Percentiles rank a stretch among this genome's conserved stretches.
Conservation (phyloP, 1,284 basidiomycete genomes). For the Neolentinus lepideus region DNA sequence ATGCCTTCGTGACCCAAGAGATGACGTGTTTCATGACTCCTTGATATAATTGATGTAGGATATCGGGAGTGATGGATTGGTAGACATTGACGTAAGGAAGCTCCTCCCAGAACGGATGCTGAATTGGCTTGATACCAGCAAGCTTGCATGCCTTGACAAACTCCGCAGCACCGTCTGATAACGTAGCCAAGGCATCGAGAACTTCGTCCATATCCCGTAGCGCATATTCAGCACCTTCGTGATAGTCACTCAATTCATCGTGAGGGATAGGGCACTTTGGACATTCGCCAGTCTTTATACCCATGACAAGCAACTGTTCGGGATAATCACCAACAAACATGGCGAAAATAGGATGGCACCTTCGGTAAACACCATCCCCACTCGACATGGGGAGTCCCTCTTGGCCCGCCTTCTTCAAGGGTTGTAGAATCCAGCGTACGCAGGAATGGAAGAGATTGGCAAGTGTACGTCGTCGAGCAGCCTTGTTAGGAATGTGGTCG, state of each 20-base stretch:
- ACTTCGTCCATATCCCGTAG: constrained; percentile 6
- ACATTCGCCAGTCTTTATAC: constrained; percentile 11
- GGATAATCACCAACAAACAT: constrained; percentile 18
- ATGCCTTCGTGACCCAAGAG: constrained; percentile 14
- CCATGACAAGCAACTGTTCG: constrained; percentile 12
- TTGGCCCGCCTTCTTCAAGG: constrained; percentile 19
- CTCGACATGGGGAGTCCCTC: constrained; percentile 20
- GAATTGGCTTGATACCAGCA: constrained; percentile 10
- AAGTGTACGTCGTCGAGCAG: constrained; percentile 17
- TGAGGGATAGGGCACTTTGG: constrained; percentile 9
- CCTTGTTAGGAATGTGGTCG: constrained; percentile 21
- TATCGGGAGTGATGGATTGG: constrained; percentile 29
- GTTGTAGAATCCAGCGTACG: constrained; percentile 20
- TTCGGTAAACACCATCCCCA: constrained; percentile 18
- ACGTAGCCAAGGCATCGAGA: constrained; percentile 6
- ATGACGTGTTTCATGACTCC: no score
- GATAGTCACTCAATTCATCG: constrained; percentile 5
- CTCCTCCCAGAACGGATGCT: constrained; percentile 29
- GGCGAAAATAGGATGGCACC: constrained; percentile 22
- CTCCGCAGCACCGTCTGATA: constrained; percentile 5
- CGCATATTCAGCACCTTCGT: not conserved
- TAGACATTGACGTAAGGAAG: constrained; percentile 29
- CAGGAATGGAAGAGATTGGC: constrained; percentile 31
- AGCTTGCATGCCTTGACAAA: constrained; percentile 7
- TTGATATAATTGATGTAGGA: constrained; percentile 35